These are phyloP conservation scores for Lippia alba DNA, from an alignment of 305 asterid species.

Conservation along the genomic window DNA sequence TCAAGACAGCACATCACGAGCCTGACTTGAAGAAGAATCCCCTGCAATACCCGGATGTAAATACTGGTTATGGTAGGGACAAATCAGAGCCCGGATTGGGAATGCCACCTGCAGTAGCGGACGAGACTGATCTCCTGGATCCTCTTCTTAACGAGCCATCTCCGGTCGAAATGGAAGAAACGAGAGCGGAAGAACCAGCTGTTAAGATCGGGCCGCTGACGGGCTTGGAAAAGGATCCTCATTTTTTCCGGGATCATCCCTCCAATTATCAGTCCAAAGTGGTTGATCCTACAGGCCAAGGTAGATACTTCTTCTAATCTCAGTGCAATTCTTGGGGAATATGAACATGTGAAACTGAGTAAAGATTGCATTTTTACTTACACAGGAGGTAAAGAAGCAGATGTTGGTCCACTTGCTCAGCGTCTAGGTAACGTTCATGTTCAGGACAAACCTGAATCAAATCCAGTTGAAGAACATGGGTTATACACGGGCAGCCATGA, in stretches of 20 bases:
- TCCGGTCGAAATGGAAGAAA: background rate
- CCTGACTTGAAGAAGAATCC: background rate
- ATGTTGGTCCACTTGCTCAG: slow-evolving; percentile 46
- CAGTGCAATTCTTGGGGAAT: background rate
- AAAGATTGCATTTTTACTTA: background rate
- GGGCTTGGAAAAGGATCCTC: slow-evolving; percentile 51
- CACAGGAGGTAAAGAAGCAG: slow-evolving; percentile 61
- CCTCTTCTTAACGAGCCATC: background rate
- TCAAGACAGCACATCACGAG: background rate
- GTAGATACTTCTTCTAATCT: slow-evolving; percentile 32
- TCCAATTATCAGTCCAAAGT: slow-evolving; percentile 64
- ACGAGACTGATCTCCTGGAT: background rate
- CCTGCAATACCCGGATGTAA: background rate
- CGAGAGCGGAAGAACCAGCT: slow-evolving; percentile 9
- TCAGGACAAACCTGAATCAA: slow-evolving; percentile 30
- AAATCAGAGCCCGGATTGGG: slow-evolving; percentile 14
- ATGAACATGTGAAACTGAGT: background rate
- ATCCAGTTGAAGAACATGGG: slow-evolving; percentile 3
- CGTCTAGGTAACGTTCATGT: slow-evolving; percentile 48
- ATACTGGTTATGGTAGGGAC: background rate
- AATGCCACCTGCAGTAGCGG: slow-evolving; percentile 22
- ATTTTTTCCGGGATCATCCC: slow-evolving; percentile 39
- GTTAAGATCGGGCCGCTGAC: slow-evolving; percentile 27
- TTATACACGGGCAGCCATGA: slow-evolving; percentile 49
- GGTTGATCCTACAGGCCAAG: slow-evolving; percentile 60